phyloP scores from a whole-genome alignment of 108 stramenopile species.

The Cylindrotheca closterium region DNA sequence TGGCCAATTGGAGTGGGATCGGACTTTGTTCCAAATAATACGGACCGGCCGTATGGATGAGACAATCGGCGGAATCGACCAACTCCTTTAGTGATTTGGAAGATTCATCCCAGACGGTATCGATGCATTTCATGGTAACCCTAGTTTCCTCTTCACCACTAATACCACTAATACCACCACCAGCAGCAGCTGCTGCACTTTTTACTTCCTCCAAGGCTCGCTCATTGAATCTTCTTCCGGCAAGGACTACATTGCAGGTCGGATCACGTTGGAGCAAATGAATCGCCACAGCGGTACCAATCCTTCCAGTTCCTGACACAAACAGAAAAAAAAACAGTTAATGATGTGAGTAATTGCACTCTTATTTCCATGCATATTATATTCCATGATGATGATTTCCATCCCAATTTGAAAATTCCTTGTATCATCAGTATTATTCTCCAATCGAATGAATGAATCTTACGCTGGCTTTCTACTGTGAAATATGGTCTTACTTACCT shows the following conservation, averaged over 20 bases:
- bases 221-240: slow-evolving; percentile 26
- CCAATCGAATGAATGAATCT: too few relatives aligned
- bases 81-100: background rate
- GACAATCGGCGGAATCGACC: slow-evolving; percentile 20
- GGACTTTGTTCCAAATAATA: slow-evolving; percentile 32
- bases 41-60: slow-evolving; percentile 65
- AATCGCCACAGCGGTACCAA: slow-evolving; percentile 48
- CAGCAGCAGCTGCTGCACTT: slow-evolving; percentile 4
- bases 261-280: slow-evolving; percentile 39
- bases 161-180: background rate
- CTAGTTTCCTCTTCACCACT: background rate
- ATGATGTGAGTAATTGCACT: too few relatives aligned
- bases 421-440: too few relatives aligned
- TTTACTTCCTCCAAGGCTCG: slow-evolving; percentile 23
- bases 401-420: too few relatives aligned
- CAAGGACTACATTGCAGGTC: slow-evolving; percentile 28
- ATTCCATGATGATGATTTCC: too few relatives aligned
- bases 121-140: background rate
- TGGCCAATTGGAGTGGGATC: slow-evolving; percentile 21
- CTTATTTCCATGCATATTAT: too few relatives aligned
- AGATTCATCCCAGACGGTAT: slow-evolving; percentile 25
- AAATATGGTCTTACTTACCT: too few relatives aligned
- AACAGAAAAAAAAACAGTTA: slow-evolving; percentile 18
- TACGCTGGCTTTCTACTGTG: too few relatives aligned
- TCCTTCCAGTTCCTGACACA: slow-evolving; percentile 46